Evolutionary conservation across 2,329 filamentous ascomycete genomes (phyloP), one percentile per base, ranked within the genome.

Genomic region (Clonostachys chloroleuca): DNA sequence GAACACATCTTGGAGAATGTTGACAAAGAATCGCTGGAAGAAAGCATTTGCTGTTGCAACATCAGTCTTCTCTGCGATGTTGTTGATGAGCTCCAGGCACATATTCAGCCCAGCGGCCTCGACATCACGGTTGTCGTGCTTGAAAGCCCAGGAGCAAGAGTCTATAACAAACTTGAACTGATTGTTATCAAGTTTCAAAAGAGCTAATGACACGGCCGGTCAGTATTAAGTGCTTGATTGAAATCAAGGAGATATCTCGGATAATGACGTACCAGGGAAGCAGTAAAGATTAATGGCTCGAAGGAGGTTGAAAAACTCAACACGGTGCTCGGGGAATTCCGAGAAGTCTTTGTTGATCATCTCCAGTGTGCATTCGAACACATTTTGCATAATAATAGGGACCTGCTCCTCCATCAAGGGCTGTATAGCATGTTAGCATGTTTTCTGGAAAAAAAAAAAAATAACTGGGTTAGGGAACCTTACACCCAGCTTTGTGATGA

Each of bases 321-420:
- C 94, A 49, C 95, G 87, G 65, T 99, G 94, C 67, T 99, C 94
- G 0, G 94, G 94, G 67, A 95, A 99, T 64, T 99, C 94, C 42
- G 95, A 96, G 69, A 99, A 99, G 69, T 99, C 94, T 73, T 99
- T 99, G 81, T 97, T 99, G 73, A 99, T 99, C 94, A 99, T 99
- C 60, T 96, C 91, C 48, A 99, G 77, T 4, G 94, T 99, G 74
- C 92, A 97, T 68, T 97, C 92, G 60, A 99, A 99, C 24, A 99
- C 90, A 56, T 92, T 95, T 67, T 97, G 92, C 89, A 99, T 96
- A 61, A 99, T 97, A 43, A 86, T 86, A 10, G 94, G 91, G 40
- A 99, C 90, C 68, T 97, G 94, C 63, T 97, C 94, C 65, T 97
- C 94, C 95, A 99, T 99, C 61, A 97, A 77, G 55, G 83, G 82